Conservation (phyloP, 768 basidiomycete genomes). For the Suillus lakei region DNA sequence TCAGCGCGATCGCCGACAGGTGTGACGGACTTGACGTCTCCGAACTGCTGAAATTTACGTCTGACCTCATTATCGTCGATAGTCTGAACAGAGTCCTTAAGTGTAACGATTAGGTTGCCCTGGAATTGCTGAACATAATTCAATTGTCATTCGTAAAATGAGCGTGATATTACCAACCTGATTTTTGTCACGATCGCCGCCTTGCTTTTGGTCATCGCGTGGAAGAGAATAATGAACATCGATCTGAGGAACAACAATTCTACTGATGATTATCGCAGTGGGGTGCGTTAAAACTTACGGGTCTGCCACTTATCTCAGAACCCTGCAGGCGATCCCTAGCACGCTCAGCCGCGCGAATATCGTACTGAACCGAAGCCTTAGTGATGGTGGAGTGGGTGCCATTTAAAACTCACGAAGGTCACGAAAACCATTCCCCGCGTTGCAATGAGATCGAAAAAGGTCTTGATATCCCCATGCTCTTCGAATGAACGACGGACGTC, state of each 20-base stretch:
- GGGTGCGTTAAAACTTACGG: constrained; percentile 60
- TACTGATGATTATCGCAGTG: constrained; percentile 9
- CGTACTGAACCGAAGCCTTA: constrained; percentile 63
- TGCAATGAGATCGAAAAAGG: constrained; percentile 93
- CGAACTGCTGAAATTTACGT: constrained; percentile 85
- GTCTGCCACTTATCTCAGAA: constrained; percentile 83
- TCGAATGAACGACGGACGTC: constrained; percentile 87
- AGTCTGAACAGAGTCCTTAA: constrained; percentile 71
- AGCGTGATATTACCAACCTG: constrained; percentile 56
- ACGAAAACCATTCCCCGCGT: constrained; percentile 99
- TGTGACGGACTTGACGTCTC: constrained; percentile 85
- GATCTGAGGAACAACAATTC: constrained; percentile 59
- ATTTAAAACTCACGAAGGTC: constrained; percentile 80
- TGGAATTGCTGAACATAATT: constrained; percentile 62
- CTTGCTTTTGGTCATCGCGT: constrained; percentile 77
- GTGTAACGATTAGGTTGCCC: constrained; percentile 81
- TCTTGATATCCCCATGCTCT: constrained; percentile 94
- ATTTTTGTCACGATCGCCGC: constrained; percentile 74
- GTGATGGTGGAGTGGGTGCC: neutral
- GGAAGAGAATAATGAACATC: constrained; percentile 98
- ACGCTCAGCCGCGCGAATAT: constrained; percentile 90
- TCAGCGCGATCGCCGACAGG: constrained; percentile 67
- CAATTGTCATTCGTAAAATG: constrained; percentile 6
- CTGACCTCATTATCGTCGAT: constrained; percentile 88
- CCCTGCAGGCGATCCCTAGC: constrained; percentile 92